Percentiles rank a stretch among this genome's conserved stretches.
These are phyloP conservation scores for Wallacemonas sp. DNA, from an alignment of 208 protist genomes.

Conservation along the genomic window DNA sequence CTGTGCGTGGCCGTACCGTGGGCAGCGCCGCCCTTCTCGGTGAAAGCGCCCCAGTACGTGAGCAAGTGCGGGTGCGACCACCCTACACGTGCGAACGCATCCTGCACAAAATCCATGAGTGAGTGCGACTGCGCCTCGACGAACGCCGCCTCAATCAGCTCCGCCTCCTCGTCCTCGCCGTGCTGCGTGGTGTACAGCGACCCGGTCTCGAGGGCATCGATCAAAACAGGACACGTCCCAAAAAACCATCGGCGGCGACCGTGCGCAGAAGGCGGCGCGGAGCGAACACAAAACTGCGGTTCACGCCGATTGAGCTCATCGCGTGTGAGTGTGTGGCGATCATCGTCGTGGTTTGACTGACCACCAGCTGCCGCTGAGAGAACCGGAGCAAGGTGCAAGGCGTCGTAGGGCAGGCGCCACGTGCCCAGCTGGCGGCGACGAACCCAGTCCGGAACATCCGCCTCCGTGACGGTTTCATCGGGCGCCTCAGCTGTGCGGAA, in stretches of 20 bases:
- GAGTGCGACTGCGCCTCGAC: conserved; percentile 24
- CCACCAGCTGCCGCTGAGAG: no score
- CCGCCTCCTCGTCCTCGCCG: background rate
- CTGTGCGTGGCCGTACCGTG: background rate
- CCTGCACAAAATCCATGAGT: conserved; percentile 52
- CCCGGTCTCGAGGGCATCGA: background rate
- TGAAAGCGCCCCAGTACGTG: conserved; percentile 57
- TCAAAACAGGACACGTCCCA: background rate
- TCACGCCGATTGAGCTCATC: no score
- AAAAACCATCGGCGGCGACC: background rate
- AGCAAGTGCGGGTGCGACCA: conserved; percentile 75
- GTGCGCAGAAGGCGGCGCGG: no score
- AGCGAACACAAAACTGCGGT: no score
- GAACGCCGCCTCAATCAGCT: conserved; percentile 11
- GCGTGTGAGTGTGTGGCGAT: no score
- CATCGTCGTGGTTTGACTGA: no score
- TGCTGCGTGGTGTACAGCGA: no score
- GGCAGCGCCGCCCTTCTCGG: conserved; percentile 41
- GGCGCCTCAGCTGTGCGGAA: no score
- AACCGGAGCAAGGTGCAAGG: no score
- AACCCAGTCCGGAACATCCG: conserved; percentile 36
- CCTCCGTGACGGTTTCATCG: conserved; percentile 6
- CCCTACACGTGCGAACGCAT: conserved; percentile 38
- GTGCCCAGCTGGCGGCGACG: conserved; percentile 37
- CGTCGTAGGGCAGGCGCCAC: conserved; percentile 52